Evolutionary conservation across 2,329 filamentous ascomycete genomes (phyloP), one percentile per base, ranked within the genome.

Genomic region (Ceratocystis ficicola): DNA sequence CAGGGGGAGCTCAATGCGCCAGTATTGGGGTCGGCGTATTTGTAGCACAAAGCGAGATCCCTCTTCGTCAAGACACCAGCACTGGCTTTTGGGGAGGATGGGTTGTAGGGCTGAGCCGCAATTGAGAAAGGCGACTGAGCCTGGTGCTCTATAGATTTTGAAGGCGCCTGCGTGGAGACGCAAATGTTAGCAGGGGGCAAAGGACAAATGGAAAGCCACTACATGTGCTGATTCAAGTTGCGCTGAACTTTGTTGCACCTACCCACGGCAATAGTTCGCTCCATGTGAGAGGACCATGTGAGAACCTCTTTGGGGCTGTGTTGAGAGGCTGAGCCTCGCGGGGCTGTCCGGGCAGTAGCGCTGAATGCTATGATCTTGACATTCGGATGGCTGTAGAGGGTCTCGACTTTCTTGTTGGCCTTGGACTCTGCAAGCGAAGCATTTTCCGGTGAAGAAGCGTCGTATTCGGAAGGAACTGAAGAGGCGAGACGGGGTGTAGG

Each of bases 11-110:
- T 96, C 92, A 71, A 96, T 94, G 69, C 92, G 86, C 81, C 94
- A 96, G 74, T 94, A 96, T 55, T 88, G 87, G 36, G 92, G 87
- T 57, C 87, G 84, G 25, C 90, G 82, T 69, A 95, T 90, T 69
- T 92, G 88, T 67, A 96, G 77, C n/a, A 95, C 88, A 70, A 95
- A 96, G 70, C 86, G 83, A 74, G 79, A 90, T 50, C 87, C 87
- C 66, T 86, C 82, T 66, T 90, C 88, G 73, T 95, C 89, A 41
- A 96, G 88, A 73, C 89, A 95, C 92, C 92, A 96, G 73, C 89
- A 95, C 75, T 96, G 91, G 67, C 90, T 95, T 74, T 90, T 90
- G 28, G 89, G 90, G 64, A 96, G 77, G 69, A 96, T 94, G 10
- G 92, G 88, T 71, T 94, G 89, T 20, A 96, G 81, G 17, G 92